Conservation (phyloP, 495 filamentous ascomycete genomes). For the Cladorrhinum samala region DNA sequence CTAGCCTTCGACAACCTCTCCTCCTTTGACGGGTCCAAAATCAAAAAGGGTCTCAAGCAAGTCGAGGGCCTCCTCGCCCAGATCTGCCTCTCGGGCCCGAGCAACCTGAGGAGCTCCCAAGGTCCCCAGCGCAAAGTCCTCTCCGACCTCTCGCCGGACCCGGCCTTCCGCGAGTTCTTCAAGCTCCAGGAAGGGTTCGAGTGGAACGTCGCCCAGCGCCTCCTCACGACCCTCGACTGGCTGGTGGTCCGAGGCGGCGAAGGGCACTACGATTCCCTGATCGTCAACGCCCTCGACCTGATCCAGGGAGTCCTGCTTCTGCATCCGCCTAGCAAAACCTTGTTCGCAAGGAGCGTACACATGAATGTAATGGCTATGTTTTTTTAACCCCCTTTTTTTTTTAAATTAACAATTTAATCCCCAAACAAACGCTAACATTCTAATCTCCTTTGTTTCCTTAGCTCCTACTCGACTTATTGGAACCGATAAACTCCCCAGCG, state of each 20-base stretch:
- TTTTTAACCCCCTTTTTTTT: neutral
- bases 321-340: constrained; percentile 81
- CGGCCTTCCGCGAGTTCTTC: constrained; percentile 93
- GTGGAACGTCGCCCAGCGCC: constrained; percentile 89
- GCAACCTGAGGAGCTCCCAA: constrained; percentile 23
- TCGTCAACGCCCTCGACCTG: constrained; percentile 80
- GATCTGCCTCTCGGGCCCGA: constrained; percentile 72
- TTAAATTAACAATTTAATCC: no score
- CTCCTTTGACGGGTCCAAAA: constrained; percentile 80
- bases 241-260: constrained; percentile 74
- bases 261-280: constrained; percentile 80
- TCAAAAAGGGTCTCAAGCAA: constrained; percentile 89
- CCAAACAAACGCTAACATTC: neutral
- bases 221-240: constrained; percentile 81
- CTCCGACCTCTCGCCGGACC: constrained; percentile 67
- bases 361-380: constrained; percentile 71
- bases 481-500: constrained; percentile 82
- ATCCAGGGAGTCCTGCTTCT: constrained; percentile 87
- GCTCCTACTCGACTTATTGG: constrained; percentile 89
- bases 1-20: constrained; percentile 95
- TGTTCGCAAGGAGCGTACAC: constrained; percentile 85
- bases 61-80: constrained; percentile 94
- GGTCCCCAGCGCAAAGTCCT: constrained; percentile 51
- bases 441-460: constrained; percentile 18
- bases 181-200: constrained; percentile 94